Evolutionary conservation across 1,284 basidiomycete species (phyloP).

Genomic region (Ceratobasidium sp.): DNA sequence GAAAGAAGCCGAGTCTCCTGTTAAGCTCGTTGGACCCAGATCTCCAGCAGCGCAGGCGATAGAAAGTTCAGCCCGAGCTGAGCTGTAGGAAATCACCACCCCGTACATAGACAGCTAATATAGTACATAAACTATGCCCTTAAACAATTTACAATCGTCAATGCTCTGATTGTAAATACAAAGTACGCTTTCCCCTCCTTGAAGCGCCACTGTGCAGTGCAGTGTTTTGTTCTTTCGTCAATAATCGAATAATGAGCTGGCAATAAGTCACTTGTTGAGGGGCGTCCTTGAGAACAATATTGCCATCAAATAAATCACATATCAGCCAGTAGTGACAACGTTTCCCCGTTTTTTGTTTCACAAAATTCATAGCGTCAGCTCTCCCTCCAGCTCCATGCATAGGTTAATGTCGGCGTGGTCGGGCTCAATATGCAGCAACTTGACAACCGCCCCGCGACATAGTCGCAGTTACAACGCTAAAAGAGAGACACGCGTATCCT

Average conservation of each 20-base stretch:
- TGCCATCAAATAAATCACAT: too few species aligned
- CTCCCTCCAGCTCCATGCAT: background rate
- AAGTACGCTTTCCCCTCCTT: background rate
- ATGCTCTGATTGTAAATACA: too few species aligned
- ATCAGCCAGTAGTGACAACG: too few species aligned
- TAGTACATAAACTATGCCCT: background rate
- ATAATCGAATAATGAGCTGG: background rate
- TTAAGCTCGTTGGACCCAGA: constrained; percentile 4
- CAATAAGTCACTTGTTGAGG: background rate
- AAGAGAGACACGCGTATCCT: background rate
- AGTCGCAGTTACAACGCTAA: background rate
- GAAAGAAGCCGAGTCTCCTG: background rate
- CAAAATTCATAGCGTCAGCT: constrained; percentile 3
- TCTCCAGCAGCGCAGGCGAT: background rate
- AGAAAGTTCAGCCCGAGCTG: background rate
- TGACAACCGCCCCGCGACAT: background rate
- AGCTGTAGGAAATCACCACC: background rate
- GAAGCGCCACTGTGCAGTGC: background rate
- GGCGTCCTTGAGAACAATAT: too few species aligned
- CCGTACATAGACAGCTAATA: background rate
- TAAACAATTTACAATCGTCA: too few species aligned
- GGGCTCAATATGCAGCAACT: background rate
- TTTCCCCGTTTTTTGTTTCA: too few species aligned
- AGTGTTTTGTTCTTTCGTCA: background rate
- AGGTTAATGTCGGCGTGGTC: background rate